Conservation (phyloP, 257 asterid genomes). For the Leptodermis oblonga region DNA sequence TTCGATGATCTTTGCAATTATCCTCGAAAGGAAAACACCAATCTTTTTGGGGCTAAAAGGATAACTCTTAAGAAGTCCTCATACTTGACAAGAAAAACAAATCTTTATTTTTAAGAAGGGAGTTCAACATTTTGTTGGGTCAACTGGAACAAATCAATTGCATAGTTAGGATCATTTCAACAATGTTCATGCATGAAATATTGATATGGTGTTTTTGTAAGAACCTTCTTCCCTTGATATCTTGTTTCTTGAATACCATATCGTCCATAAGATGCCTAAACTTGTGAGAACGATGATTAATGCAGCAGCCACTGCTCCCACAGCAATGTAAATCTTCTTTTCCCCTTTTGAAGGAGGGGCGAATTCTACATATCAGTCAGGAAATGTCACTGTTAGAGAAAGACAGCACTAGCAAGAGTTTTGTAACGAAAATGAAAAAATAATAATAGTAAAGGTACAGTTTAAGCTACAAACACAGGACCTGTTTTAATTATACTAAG, state of each 20-base stretch:
- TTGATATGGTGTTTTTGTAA: not conserved
- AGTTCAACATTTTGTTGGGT: no score
- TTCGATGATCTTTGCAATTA: not conserved
- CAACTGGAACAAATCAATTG: no score
- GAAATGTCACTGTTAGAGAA: conserved; percentile 11
- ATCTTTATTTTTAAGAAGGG: no score
- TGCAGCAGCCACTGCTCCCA: conserved; percentile 28
- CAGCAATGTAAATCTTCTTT: conserved; percentile 35
- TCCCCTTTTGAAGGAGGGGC: conserved; percentile 37
- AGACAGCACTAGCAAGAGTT: not conserved
- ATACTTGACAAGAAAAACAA: no score
- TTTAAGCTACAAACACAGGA: no score
- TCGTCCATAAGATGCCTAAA: no score
- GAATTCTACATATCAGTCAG: conserved; percentile 33
- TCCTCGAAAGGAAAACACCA: not conserved
- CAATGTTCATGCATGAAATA: not conserved
- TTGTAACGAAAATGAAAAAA: not conserved
- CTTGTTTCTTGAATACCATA: no score
- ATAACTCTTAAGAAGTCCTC: not conserved
- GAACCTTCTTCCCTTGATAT: conserved; percentile 57
- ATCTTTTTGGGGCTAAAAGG: not conserved
- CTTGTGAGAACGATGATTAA: conserved; percentile 26
- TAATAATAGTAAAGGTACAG: no score
- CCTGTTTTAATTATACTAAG: no score
- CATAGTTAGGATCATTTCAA: not conserved